These are phyloP conservation scores for Clarkia xantiana DNA, from an alignment of 345 rosid species.

Conservation along the genomic window DNA sequence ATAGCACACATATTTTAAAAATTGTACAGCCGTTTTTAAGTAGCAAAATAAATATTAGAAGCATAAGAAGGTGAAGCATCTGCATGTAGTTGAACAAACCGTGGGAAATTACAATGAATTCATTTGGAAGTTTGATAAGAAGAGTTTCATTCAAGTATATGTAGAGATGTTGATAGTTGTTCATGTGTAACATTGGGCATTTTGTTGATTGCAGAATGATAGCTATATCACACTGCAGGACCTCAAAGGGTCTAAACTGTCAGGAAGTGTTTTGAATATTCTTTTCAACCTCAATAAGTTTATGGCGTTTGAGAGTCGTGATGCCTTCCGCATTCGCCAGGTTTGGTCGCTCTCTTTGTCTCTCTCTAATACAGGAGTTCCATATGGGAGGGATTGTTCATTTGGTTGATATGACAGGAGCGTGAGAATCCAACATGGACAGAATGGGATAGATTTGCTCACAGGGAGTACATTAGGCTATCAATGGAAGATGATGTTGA, in stretches of 20 bases:
- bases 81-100: too few species aligned
- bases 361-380: neutral
- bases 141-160: too few species aligned
- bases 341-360: constrained; percentile 17
- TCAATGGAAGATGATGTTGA: constrained; percentile 99
- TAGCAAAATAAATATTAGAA: too few species aligned
- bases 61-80: too few species aligned
- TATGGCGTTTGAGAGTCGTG: constrained; percentile 96
- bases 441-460: constrained; percentile 97
- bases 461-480: constrained; percentile 91
- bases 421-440: constrained; percentile 92
- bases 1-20: too few species aligned
- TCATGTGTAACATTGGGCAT: too few species aligned
- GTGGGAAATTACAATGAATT: too few species aligned
- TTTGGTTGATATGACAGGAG: constrained; percentile 42
- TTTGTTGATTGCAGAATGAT: constrained; percentile 40
- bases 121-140: too few species aligned
- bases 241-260: constrained; percentile 74
- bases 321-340: constrained; percentile 96
- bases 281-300: constrained; percentile 93
- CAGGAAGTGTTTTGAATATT: constrained; percentile 81
- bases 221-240: constrained; percentile 52
- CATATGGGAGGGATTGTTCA: neutral
- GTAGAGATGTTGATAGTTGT: too few species aligned
- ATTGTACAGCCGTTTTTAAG: too few species aligned